phyloP scores from a whole-genome alignment of 2,329 filamentous ascomycete genomes.

The Talaromyces funiculosus region DNA sequence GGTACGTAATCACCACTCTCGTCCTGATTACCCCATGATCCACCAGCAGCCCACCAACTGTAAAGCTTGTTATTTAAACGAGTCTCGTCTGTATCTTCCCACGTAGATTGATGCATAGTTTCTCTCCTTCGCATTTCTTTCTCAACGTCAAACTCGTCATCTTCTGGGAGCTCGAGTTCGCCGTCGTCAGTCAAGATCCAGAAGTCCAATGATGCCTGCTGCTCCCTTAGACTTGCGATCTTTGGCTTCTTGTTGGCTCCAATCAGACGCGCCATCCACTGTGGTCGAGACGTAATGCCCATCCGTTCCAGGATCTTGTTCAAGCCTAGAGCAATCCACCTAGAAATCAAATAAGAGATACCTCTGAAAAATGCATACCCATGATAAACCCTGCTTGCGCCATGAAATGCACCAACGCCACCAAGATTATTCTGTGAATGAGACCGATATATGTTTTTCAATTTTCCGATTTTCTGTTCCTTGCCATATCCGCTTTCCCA shows the following conservation, averaged over 20 bases:
- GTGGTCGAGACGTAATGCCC: conserved; percentile 57
- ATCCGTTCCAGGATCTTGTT: conserved; percentile 52
- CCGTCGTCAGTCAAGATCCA: conserved; percentile 51
- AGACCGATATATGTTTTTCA: conserved; percentile 28
- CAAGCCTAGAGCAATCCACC: conserved; percentile 52
- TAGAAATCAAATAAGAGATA: conserved; percentile 61
- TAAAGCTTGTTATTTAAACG: conserved; percentile 71
- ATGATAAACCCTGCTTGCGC: conserved; percentile 71
- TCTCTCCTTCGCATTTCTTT: conserved; percentile 65
- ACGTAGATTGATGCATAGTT: conserved; percentile 35
- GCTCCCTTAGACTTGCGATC: conserved; percentile 13
- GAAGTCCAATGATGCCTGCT: conserved; percentile 42
- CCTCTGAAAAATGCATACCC: conserved; percentile 68
- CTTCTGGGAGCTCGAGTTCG: conserved; percentile 51
- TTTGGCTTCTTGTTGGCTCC: conserved; percentile 23
- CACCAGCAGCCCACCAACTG: conserved; percentile 74
- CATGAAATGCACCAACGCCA: conserved; percentile 73
- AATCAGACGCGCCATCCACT: conserved; percentile 51
- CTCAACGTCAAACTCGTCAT: conserved; percentile 72
- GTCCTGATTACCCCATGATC: conserved; percentile 79
- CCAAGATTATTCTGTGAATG: conserved; percentile 40
- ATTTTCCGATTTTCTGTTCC: conserved; percentile 42
- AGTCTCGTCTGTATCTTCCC: conserved; percentile 52
- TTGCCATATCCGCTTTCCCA: conserved; percentile 45
- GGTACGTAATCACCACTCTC: conserved; percentile 72